Percentiles rank a stretch among this genome's conserved stretches.
Evolutionary conservation across 2,329 filamentous ascomycete genomes (phyloP).

Genomic region (Periconia sp.): DNA sequence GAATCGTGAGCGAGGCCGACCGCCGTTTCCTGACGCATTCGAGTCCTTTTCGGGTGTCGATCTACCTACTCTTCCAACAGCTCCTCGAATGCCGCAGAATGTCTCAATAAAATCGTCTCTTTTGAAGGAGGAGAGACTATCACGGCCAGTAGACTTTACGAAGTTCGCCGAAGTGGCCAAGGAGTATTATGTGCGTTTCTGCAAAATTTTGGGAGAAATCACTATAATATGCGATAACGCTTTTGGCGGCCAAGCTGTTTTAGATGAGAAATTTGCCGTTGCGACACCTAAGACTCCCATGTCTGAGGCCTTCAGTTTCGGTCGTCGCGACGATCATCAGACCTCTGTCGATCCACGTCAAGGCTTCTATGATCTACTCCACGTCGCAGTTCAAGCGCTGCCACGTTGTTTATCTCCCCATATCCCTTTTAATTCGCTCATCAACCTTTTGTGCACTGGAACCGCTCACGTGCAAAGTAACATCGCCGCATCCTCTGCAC

Average conservation of each 20-base stretch:
- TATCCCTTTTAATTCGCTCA: conserved; percentile 88
- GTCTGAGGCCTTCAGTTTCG: conserved; percentile 89
- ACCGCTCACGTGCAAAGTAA: conserved; percentile 93
- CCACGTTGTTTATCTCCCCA: conserved; percentile 90
- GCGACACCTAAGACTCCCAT: conserved; percentile 92
- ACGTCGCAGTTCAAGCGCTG: conserved; percentile 92
- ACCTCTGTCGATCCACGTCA: conserved; percentile 80
- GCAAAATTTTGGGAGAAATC: conserved; percentile 92
- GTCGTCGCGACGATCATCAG: conserved; percentile 76
- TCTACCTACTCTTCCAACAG: conserved; percentile 32
- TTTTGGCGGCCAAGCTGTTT: conserved; percentile 90
- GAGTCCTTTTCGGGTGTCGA: conserved; percentile 48
- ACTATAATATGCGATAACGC: conserved; percentile 95
- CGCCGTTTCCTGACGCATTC: conserved; percentile 78
- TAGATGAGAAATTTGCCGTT: conserved; percentile 92
- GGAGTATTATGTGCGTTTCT: conserved; percentile 88
- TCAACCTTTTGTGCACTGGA: conserved; percentile 93
- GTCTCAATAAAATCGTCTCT: conserved; percentile 40
- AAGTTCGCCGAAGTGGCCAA: conserved; percentile 74
- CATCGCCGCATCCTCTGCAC: conserved; percentile 88
- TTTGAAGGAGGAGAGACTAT: conserved; percentile 65
- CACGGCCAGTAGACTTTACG: conserved; percentile 61
- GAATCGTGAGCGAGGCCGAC: conserved; percentile 50
- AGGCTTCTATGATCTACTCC: conserved; percentile 91
- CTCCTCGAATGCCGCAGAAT: conserved; percentile 35